A percentile compares a stretch with the other conserved stretches of the same genome.
Evolutionary conservation across 1,284 basidiomycete species (phyloP).

Genomic region (Apiotrichum mycotoxinovorans): DNA sequence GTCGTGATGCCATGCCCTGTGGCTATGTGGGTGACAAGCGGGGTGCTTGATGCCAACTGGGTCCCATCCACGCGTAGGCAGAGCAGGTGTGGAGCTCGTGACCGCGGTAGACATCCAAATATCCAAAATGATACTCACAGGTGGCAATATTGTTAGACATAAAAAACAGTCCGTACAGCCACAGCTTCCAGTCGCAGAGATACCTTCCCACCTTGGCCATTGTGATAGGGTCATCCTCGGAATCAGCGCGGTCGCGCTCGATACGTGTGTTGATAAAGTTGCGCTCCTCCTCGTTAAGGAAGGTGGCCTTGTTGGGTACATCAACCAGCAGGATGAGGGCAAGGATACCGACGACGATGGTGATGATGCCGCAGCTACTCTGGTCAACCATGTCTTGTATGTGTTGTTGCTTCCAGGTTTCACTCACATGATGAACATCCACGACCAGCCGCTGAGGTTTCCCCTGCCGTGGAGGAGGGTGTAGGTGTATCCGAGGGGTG

Average conservation of each 20-base stretch:
- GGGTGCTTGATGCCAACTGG: too few relatives aligned
- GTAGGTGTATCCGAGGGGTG: conserved; percentile 8
- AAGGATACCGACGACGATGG: neutral
- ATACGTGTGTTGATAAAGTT: conserved; percentile 7
- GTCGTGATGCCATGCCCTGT: too few relatives aligned
- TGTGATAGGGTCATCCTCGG: conserved; percentile 47
- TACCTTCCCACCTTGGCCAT: conserved; percentile 38
- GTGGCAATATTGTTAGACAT: conserved; percentile 21
- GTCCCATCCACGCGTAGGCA: too few relatives aligned
- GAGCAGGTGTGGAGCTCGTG: too few relatives aligned
- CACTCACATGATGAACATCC: conserved; percentile 24
- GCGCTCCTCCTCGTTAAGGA: conserved; percentile 13
- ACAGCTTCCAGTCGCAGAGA: conserved; percentile 48
- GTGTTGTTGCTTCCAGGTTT: too few relatives aligned
- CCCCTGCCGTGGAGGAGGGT: conserved; percentile 4
- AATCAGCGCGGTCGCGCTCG: conserved; percentile 37
- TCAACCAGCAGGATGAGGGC: conserved; percentile 9
- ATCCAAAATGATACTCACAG: conserved; percentile 2
- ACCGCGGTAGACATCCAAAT: too few relatives aligned
- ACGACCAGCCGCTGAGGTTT: conserved; percentile 6
- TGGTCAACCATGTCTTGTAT: too few relatives aligned
- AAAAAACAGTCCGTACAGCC: conserved; percentile 51
- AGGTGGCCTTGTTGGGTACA: conserved; percentile 12
- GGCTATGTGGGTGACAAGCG: too few relatives aligned
- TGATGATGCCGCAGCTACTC: neutral